Evolutionary conservation across 352 stramenopile species (phyloP), one percentile per base, ranked within the genome.

Genomic region (Pythium diclinum): DNA sequence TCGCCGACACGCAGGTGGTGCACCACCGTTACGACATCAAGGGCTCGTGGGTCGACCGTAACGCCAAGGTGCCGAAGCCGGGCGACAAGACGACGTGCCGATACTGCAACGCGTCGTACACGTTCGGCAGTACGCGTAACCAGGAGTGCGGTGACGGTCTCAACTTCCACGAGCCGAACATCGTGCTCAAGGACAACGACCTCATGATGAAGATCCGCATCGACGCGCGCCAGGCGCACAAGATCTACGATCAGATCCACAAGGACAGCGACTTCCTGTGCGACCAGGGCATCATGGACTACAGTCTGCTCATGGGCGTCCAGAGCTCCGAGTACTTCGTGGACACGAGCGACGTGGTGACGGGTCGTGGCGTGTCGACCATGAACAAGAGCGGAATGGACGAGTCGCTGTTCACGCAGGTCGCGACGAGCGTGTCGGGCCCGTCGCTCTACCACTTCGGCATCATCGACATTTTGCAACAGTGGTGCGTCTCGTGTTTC

Each of bases 11-110:
- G 8, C 84, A 92, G 57, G 83, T 88, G 33, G 83, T 97, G 13
- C 88, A 97, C 65, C 85, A 93, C 64, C 83, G 85, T 3, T 97
- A 97, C 68, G 91, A 97, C 66, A 92, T 97, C 60, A 97, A 97
- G 74, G 91, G 91, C 25, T 94, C 82, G 25, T 97, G 88, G 87
- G 81, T 97, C 34, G 84, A 94, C 59, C 79, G 87, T 10, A 94
- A 94, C 65, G 87, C 87, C 0, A 92, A 91, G 68, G 81, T 94
- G 9, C 87, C 87, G 19, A 91, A 84, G 32, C 73, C 75, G 5
- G 87, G 89, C 16, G 85, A 87, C 73, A 89, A 90, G 65, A 87
- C 83, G 3, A 88, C 81, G 33, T 95, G 86, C 47, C 79, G 86
- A 14, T 95, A 95, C 73, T 95, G 88, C 61, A 94, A 93, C 52